Evolutionary conservation across 176 grass and related monocot genomes (phyloP), one percentile per base, ranked within the genome.

Genomic region (Oryza officinalis): DNA sequence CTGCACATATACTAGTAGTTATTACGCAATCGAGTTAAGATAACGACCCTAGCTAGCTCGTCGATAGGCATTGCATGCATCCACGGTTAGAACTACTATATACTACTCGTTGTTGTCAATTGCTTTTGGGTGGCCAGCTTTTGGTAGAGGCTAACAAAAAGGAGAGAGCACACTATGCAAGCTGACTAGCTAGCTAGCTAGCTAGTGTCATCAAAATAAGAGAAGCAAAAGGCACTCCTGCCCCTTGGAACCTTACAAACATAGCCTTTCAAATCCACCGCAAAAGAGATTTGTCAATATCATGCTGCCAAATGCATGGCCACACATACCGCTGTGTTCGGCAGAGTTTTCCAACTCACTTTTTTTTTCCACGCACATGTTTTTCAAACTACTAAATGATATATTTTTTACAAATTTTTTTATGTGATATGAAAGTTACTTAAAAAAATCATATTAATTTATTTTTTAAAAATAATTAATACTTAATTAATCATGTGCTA

Each of bases 191-290:
- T 37, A 37, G 35, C 35, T 38, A 38, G 33, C 33, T 35, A 35
- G 37, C 37, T 81, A 81, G 83, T 89, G 76, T 78, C 78, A 80
- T 89, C 77, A 86, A 86, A 89, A 52, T 89, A 89, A 77, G 88
- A 81, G 88, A 81, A 66, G 83, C 72, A 59, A 86, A 89, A 77
- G 83, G 78, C 52, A n/a, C 82, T 72, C 66, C 72, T 81, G 83
- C 78, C 88, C 88, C 57, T 86, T 81, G 78, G 72, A 85, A 82
- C 88, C 84, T 86, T 86, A 89, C 88, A 86, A 89, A 86, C 83
- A 78, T 82, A 86, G 78, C 72, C 78, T 89, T 89, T 89, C 83
- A 89, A 89, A 86, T 89, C 88, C 78, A 77, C 52, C 27, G 32
- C 57, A 66, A 86, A 86, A 71, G 72, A 82, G 83, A 82, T 86